Base-by-base conservation (phyloP, 1,139 yeast genomes). In the Barnettozyma hawaiiensis region DNA sequence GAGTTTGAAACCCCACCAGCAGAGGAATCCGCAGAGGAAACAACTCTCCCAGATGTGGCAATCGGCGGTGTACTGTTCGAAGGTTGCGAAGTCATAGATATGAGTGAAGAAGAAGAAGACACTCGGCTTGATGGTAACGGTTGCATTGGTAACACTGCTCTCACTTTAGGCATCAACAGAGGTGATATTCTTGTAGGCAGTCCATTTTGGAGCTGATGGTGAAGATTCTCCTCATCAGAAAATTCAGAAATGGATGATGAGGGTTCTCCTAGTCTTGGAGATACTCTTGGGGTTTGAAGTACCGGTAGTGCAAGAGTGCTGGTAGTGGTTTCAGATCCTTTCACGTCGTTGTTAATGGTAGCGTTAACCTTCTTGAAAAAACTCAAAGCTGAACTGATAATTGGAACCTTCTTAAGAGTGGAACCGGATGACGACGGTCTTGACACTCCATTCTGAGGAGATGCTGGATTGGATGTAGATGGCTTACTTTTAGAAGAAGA, bases 351-450 rank as follows among this genome's bases (percentile, higher is more conserved):
- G 41, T 38, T 16, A 46, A 40, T 18, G 39, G 37, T 18, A 5
- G 44, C 47, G 39, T 47, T 42, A 39, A 50, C 49, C 41, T 51
- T 59, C 41, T 56, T 60, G 45, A 62, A 58, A 35, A 62, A 59
- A 28, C 53, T 60, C 31, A 61, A 36, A 2, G 64, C 64, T 39
- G 55, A 53, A 7, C 57, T 56, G 15, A 62, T 34, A 1, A 57
- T 44, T 16, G 59, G 59, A 16, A 55, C 52, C 23, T 50, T 50
- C 7, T 44, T 51, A 11, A 55, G 37, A 62, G 50, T 57, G 59
- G 36, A 68, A 67, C 44, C 66, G 47, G 55, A 51, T n/a, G 54
- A 24, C 1, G 73, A 24, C 1, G 73, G 65, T 41, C 64, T 62
- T 24, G 55, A 63, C 22, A 57, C 54, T 42, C 4, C 45, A 24